Conservation (phyloP, 805 yeast species). For the Middelhovenomyces tepae region DNA sequence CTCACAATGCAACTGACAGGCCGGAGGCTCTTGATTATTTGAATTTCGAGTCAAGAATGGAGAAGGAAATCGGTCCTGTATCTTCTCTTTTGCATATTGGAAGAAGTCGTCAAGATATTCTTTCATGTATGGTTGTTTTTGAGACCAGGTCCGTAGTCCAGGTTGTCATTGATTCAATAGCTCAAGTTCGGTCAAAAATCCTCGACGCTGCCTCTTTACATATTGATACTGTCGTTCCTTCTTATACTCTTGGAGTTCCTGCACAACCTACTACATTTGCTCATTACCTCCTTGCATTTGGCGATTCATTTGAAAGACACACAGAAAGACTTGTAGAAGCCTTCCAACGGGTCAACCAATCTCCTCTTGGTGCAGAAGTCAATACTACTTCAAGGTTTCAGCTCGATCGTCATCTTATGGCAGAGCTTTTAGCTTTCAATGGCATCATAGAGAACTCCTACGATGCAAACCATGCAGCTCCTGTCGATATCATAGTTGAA, state of each 20-base stretch:
- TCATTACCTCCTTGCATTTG: slow-evolving; percentile 8
- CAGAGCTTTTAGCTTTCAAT: slow-evolving; percentile 9
- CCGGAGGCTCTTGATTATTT: slow-evolving; percentile 8
- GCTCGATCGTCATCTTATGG: slow-evolving; percentile 7
- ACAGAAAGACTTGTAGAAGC: slow-evolving; percentile 8
- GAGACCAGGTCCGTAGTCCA: slow-evolving; percentile 2
- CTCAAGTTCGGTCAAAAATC: slow-evolving; percentile 1
- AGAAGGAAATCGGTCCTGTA: slow-evolving; percentile 7
- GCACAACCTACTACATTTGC: slow-evolving; percentile 11
- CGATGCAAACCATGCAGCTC: slow-evolving; percentile 27
- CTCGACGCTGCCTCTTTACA: slow-evolving; percentile 7
- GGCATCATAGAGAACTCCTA: slow-evolving; percentile 10
- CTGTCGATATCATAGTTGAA: slow-evolving; percentile 89
- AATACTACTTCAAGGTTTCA: slow-evolving; percentile 8
- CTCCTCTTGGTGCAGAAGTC: slow-evolving; percentile 11
- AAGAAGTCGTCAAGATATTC: slow-evolving; percentile 9
- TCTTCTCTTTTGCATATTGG: slow-evolving; percentile 10
- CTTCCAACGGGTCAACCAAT: slow-evolving; percentile 5
- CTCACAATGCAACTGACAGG: slow-evolving; percentile 7
- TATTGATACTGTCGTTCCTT: slow-evolving; percentile 9
- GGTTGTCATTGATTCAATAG: slow-evolving; percentile 2
- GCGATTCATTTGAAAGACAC: slow-evolving; percentile 8
- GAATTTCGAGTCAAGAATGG: slow-evolving; percentile 7
- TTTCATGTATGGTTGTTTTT: slow-evolving; percentile 5
- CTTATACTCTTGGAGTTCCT: slow-evolving; percentile 10